Conservation (phyloP, 352 stramenopile genomes). For the Peronosclerospora sorghi region DNA sequence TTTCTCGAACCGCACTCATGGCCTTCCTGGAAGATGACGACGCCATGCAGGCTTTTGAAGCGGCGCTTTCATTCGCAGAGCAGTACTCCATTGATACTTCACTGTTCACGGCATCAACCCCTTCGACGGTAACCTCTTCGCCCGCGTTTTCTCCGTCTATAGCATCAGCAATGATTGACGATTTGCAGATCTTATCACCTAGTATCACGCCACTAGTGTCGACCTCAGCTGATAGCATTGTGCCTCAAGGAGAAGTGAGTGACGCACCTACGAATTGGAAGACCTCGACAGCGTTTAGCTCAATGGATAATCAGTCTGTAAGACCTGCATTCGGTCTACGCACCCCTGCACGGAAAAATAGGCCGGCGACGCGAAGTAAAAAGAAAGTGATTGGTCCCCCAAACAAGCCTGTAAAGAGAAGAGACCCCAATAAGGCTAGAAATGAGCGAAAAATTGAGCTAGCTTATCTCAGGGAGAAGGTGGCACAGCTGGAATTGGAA, state of each 20-base stretch:
- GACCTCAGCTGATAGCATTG: background rate
- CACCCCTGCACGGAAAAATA: constrained; percentile 5
- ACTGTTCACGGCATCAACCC: constrained; percentile 10
- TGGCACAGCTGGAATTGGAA: constrained; percentile 48
- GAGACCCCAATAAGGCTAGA: constrained; percentile 22
- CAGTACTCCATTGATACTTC: constrained; percentile 28
- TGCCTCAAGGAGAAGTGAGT: background rate
- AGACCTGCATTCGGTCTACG: constrained; percentile 12
- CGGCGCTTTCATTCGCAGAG: constrained; percentile 29
- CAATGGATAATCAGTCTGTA: constrained; percentile 3
- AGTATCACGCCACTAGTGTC: constrained; percentile 4
- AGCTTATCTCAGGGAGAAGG: constrained; percentile 58
- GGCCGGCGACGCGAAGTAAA: constrained; percentile 1
- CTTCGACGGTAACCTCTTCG: background rate
- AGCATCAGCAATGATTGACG: constrained; percentile 3
- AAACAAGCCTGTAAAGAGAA: constrained; percentile 29
- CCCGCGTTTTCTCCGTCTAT: constrained; percentile 2
- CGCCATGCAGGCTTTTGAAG: constrained; percentile 20
- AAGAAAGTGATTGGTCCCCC: constrained; percentile 31
- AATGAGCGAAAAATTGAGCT: constrained; percentile 55
- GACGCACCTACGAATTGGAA: constrained; percentile 2
- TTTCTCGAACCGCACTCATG: constrained; percentile 1
- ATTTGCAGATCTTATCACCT: constrained; percentile 19
- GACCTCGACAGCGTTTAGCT: constrained; percentile 8
- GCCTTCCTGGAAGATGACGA: constrained; percentile 27